phyloP scores from a whole-genome alignment of 2,329 filamentous ascomycete genomes.

The Penicillium sp. region DNA sequence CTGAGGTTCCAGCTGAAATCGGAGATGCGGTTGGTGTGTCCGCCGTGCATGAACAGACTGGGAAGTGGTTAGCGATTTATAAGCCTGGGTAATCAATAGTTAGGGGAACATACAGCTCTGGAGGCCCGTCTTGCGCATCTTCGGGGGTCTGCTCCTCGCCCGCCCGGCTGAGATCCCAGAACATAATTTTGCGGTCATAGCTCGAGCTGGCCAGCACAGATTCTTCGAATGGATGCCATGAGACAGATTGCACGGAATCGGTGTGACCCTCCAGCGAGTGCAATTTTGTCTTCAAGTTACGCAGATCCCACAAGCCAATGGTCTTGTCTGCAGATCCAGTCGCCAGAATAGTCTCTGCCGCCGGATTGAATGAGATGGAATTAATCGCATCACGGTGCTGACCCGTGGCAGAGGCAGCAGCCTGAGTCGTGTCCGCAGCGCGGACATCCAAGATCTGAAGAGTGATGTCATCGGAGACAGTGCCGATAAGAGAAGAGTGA shows the following conservation, averaged over 20 bases:
- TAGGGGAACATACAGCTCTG: conserved; percentile 69
- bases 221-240: conserved; percentile 91
- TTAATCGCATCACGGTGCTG: conserved; percentile 94
- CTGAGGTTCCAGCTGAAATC: conserved; percentile 98
- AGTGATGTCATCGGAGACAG: conserved; percentile 90
- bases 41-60: conserved; percentile 95
- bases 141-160: conserved; percentile 94
- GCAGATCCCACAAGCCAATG: conserved; percentile 89
- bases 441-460: conserved; percentile 90
- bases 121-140: conserved; percentile 89
- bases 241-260: conserved; percentile 83
- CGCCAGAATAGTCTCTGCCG: conserved; percentile 81
- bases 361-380: conserved; percentile 89
- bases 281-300: conserved; percentile 82
- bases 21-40: conserved; percentile 92
- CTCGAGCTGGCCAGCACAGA: conserved; percentile 85
- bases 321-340: conserved; percentile 95
- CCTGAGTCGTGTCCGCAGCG: conserved; percentile 58
- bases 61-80: conserved; percentile 3
- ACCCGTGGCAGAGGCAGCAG: conserved; percentile 63
- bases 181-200: conserved; percentile 88
- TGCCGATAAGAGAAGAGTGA: conserved; percentile 78
- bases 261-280: conserved; percentile 85
- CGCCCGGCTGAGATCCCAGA: conserved; percentile 90
- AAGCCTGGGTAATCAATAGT: not conserved